Percentiles rank a stretch among this genome's conserved stretches.
Conservation (phyloP, 2,329 filamentous ascomycete species). For the Ophidiomyces ophidiicola region DNA sequence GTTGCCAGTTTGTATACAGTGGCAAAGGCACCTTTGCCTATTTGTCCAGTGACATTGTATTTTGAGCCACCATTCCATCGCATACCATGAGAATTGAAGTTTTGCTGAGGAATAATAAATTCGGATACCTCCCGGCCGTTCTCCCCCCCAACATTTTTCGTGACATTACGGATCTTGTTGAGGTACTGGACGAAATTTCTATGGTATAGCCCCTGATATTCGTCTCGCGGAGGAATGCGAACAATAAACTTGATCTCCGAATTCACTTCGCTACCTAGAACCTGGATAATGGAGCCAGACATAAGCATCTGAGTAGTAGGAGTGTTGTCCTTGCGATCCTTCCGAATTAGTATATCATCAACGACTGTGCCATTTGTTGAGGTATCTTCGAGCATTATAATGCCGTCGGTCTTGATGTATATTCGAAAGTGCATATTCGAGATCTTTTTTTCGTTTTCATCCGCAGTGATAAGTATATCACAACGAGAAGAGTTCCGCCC, state of each 20-base stretch:
- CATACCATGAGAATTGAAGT: conserved; percentile 49
- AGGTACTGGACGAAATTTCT: conserved; percentile 60
- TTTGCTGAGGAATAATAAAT: conserved; percentile 14
- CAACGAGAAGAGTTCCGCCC: conserved; percentile 61
- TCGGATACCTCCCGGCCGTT: conserved; percentile 5
- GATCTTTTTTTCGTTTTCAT: conserved; percentile 57
- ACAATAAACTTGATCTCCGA: conserved; percentile 72
- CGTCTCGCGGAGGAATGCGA: conserved; percentile 65
- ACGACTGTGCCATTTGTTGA: conserved; percentile 95
- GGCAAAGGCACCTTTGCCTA: conserved; percentile 92
- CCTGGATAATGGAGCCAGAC: conserved; percentile 60
- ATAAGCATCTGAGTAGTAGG: conserved; percentile 52
- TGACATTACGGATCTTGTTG: conserved; percentile 23
- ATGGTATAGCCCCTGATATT: conserved; percentile 54
- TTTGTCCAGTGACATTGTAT: conserved; percentile 70
- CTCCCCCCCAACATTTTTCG: conserved; percentile 10
- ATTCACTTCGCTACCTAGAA: conserved; percentile 41
- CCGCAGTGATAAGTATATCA: conserved; percentile 58
- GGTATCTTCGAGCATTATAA: conserved; percentile 82
- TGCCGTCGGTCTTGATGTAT: conserved; percentile 71
- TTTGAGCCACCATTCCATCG: conserved; percentile 65
- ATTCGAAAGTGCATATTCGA: conserved; percentile 97
- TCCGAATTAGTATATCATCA: conserved; percentile 57
- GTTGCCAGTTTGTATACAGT: conserved; percentile 82
- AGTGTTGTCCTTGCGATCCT: conserved; percentile 28